phyloP scores from a whole-genome alignment of 2,329 filamentous ascomycete species.

The Fusarium virguliforme region DNA sequence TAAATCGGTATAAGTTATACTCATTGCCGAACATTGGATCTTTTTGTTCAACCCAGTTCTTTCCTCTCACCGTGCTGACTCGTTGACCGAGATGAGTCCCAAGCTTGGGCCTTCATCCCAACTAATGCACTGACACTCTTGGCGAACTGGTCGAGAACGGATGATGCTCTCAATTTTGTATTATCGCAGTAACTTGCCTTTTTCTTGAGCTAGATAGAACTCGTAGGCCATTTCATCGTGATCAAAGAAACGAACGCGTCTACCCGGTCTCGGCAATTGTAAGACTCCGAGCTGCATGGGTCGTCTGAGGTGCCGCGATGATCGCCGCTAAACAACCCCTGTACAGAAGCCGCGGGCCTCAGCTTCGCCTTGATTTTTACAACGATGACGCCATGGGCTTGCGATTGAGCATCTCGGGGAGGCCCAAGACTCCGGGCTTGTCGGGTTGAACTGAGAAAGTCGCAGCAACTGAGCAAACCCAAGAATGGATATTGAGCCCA shows the following conservation, averaged over 20 bases:
- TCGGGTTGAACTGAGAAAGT: background rate
- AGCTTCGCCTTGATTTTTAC: background rate
- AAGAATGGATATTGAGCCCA: background rate
- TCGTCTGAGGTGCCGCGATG: background rate
- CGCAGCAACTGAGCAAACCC: background rate
- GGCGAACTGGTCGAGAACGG: background rate
- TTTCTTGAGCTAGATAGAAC: no score
- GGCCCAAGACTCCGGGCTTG: background rate
- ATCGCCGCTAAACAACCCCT: constrained; percentile 8
- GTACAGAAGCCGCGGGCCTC: background rate
- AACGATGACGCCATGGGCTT: background rate
- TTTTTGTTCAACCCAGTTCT: no score
- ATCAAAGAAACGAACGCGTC: background rate
- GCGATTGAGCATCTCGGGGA: background rate
- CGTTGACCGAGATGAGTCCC: no score
- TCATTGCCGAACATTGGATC: no score
- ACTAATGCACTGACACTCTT: background rate
- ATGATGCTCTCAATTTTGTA: no score
- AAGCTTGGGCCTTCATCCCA: background rate
- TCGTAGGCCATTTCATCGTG: background rate
- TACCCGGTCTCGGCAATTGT: constrained; percentile 5
- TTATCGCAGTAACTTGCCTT: no score
- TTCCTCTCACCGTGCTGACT: no score
- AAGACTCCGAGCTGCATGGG: background rate
- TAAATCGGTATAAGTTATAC: no score